phyloP scores from a whole-genome alignment of 768 basidiomycete species.

The Suillus spraguei region DNA sequence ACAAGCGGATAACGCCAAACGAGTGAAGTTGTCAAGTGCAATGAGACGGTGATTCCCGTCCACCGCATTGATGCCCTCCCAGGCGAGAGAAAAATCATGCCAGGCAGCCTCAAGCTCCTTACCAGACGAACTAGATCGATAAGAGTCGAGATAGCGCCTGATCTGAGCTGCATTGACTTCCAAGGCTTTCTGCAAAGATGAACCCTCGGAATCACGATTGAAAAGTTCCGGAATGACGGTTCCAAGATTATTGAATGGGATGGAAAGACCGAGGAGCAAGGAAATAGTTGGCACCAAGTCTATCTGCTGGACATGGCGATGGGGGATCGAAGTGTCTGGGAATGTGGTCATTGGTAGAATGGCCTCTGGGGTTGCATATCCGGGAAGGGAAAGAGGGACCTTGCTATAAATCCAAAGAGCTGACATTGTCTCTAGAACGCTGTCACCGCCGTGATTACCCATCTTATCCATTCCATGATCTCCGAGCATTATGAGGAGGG shows the following conservation, averaged over 20 bases:
- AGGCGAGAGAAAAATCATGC: slow-evolving; percentile 49
- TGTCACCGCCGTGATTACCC: slow-evolving; percentile 96
- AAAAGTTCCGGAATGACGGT: slow-evolving; percentile 92
- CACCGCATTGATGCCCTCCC: slow-evolving; percentile 37
- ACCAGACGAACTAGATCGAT: slow-evolving; percentile 70
- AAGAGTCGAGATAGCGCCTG: slow-evolving; percentile 72
- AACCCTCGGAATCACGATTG: slow-evolving; percentile 42
- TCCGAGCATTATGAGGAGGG: slow-evolving; percentile 87
- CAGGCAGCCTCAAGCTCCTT: slow-evolving; percentile 74
- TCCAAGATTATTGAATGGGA: slow-evolving; percentile 96
- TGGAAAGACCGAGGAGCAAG: slow-evolving; percentile 87
- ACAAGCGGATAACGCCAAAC: slow-evolving; percentile 55
- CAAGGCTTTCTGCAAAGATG: slow-evolving; percentile 59
- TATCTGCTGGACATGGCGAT: slow-evolving; percentile 85
- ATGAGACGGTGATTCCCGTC: slow-evolving; percentile 25
- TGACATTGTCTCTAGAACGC: slow-evolving; percentile 78
- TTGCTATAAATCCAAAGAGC: slow-evolving; percentile 95
- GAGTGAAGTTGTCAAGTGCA: slow-evolving; percentile 28
- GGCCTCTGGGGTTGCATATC: slow-evolving; percentile 43
- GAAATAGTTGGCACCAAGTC: slow-evolving; percentile 90
- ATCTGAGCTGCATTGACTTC: slow-evolving; percentile 77
- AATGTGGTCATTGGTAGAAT: slow-evolving; percentile 60
- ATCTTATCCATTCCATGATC: slow-evolving; percentile 97
- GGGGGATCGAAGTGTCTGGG: slow-evolving; percentile 54
- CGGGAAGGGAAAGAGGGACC: slow-evolving; percentile 46